A percentile compares a stretch with the other conserved stretches of the same genome.
These are phyloP conservation scores for Vishniacozyma victoriae DNA, from an alignment of 768 basidiomycete genomes.

Conservation along the genomic window DNA sequence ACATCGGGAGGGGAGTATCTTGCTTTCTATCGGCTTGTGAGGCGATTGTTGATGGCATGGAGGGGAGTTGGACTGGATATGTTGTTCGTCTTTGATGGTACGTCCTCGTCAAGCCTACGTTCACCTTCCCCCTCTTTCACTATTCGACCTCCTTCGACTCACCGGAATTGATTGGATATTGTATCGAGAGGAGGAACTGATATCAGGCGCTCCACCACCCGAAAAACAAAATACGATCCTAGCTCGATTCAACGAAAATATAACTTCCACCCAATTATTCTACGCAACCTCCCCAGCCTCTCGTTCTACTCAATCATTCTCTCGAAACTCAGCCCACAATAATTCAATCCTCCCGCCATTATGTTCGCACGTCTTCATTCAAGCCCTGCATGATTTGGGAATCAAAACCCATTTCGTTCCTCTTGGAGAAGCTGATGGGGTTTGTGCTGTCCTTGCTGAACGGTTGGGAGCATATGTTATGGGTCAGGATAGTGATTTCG, in stretches of 20 bases:
- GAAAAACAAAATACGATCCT: constrained; percentile 42
- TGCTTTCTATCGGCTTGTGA: constrained; percentile 34
- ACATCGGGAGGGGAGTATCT: constrained; percentile 46
- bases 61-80: constrained; percentile 40
- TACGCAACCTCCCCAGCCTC: constrained; percentile 43
- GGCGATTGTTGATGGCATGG: constrained; percentile 32
- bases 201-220: constrained; percentile 38
- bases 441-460: constrained; percentile 37
- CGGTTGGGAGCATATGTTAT: constrained; percentile 40
- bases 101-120: constrained; percentile 11
- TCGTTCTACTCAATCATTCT: constrained; percentile 40
- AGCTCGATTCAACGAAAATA: constrained; percentile 17
- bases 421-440: constrained; percentile 44
- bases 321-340: constrained; percentile 6
- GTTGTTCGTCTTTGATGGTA: constrained; percentile 47
- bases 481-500: constrained; percentile 44
- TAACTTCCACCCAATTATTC: constrained; percentile 37
- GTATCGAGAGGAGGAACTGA: background rate
- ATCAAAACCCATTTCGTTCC: constrained; percentile 39
- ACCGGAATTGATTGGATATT: background rate
- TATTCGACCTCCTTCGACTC: too few relatives aligned
- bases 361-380: constrained; percentile 35
- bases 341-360: constrained; percentile 41
- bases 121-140: too few relatives aligned
- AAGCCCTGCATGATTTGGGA: constrained; percentile 25